Percentiles rank a stretch among this genome's conserved stretches.
Evolutionary conservation across 2,329 filamentous ascomycete genomes (phyloP).

Genomic region (Paraconiothyrium sp.): DNA sequence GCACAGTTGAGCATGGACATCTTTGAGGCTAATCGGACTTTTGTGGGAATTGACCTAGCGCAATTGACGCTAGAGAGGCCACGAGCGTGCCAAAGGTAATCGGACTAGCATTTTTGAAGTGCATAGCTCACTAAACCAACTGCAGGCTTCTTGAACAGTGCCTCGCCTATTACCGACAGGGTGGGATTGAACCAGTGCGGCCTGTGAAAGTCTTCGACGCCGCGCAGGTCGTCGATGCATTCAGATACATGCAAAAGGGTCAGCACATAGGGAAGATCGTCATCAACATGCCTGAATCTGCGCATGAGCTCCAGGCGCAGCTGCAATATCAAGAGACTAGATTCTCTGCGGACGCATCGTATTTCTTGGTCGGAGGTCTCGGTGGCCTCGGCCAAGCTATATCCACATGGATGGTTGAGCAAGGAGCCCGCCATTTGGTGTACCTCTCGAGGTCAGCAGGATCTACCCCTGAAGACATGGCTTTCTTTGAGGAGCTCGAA

Average conservation of each 20-base stretch:
- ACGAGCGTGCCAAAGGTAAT: not conserved
- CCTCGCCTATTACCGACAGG: not conserved
- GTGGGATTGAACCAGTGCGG: not conserved
- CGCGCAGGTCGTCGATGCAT: slow-evolving; percentile 10
- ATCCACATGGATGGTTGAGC: slow-evolving; percentile 22
- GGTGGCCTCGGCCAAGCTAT: slow-evolving; percentile 29
- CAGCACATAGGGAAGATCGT: slow-evolving; percentile 18
- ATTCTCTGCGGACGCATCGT: slow-evolving; percentile 15
- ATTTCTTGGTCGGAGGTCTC: slow-evolving; percentile 28
- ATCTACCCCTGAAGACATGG: not conserved
- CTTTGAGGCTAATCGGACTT: not conserved
- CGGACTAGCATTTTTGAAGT: not conserved
- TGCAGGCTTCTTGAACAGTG: not conserved
- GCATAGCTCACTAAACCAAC: not conserved
- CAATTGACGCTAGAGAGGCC: not conserved
- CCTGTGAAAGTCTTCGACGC: not conserved
- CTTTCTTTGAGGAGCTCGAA: slow-evolving; percentile 8
- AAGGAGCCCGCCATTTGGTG: slow-evolving; percentile 26
- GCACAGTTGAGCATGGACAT: not conserved
- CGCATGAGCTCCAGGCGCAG: not conserved
- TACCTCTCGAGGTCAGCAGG: slow-evolving; percentile 19
- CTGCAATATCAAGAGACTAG: not conserved
- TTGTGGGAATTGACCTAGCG: not conserved
- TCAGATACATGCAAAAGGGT: slow-evolving; percentile 24
- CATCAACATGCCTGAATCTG: not conserved